Conservation (phyloP, 2,329 filamentous ascomycete species). For the Cladobotryum mycophilum region DNA sequence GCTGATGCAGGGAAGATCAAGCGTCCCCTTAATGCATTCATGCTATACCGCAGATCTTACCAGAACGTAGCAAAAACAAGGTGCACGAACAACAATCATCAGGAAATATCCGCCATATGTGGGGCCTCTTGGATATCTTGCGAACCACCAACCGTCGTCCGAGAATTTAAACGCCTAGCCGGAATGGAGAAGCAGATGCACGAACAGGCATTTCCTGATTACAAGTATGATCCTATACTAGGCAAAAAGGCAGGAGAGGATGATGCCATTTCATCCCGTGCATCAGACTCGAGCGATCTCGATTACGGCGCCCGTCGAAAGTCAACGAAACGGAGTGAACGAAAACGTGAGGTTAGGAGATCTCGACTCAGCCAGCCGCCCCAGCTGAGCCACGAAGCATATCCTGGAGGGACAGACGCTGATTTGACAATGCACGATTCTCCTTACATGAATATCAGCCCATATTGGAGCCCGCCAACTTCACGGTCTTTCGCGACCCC, state of each 20-base stretch:
- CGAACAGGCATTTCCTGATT: constrained; percentile 75
- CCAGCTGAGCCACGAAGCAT: background rate
- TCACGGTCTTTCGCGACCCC: background rate
- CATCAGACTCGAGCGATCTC: constrained; percentile 34
- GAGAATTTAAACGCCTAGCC: constrained; percentile 72
- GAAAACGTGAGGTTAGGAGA: background rate
- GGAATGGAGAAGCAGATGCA: constrained; percentile 80
- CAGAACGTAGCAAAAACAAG: constrained; percentile 79
- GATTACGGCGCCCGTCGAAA: constrained; percentile 25
- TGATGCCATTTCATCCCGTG: too few species aligned
- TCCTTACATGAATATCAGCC: background rate
- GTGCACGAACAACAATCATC: constrained; percentile 84
- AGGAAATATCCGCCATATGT: constrained; percentile 82
- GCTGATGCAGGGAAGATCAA: constrained; percentile 74
- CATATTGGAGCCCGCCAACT: background rate
- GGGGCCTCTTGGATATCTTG: constrained; percentile 73
- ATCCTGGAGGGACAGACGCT: background rate
- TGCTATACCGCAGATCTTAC: constrained; percentile 92
- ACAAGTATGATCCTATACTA: constrained; percentile 90
- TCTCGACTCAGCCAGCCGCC: background rate
- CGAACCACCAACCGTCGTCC: constrained; percentile 66
- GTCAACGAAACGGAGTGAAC: background rate
- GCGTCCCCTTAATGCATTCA: constrained; percentile 95
- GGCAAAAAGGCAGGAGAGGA: constrained; percentile 29
- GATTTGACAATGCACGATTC: background rate